phyloP scores from a whole-genome alignment of 768 basidiomycete genomes.

The Suillus clintonianus region DNA sequence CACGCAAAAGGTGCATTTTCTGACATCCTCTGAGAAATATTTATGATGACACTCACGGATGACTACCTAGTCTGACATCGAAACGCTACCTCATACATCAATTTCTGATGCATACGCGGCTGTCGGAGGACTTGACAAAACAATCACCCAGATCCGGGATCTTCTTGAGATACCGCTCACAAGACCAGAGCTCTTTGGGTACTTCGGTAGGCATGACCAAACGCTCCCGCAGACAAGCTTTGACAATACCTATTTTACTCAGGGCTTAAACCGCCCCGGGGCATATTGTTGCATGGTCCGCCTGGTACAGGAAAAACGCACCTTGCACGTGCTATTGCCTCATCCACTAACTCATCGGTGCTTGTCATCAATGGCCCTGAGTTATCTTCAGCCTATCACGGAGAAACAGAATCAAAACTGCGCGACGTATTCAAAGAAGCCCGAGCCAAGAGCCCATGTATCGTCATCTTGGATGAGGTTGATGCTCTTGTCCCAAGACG shows the following conservation, averaged over 20 bases:
- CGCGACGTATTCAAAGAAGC: slow-evolving; percentile 91
- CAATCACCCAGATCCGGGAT: slow-evolving; percentile 84
- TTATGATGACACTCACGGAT: slow-evolving; percentile 16
- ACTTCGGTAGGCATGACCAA: slow-evolving; percentile 55
- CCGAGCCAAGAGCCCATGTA: slow-evolving; percentile 78
- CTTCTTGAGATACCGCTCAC: slow-evolving; percentile 85
- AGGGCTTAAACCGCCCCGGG: slow-evolving; percentile 95
- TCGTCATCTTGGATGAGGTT: slow-evolving; percentile 94
- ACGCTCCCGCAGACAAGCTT: slow-evolving; percentile 14
- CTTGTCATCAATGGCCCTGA: slow-evolving; percentile 95
- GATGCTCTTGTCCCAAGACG: slow-evolving; percentile 91
- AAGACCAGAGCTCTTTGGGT: slow-evolving; percentile 76
- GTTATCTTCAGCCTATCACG: slow-evolving; percentile 93
- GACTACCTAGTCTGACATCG: slow-evolving; percentile 44
- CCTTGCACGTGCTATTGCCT: slow-evolving; percentile 90
- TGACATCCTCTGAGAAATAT: slow-evolving; percentile 9
- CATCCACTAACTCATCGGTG: slow-evolving; percentile 83
- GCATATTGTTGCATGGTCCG: slow-evolving; percentile 92
- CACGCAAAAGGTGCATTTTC: slow-evolving; percentile 35
- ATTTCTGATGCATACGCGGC: slow-evolving; percentile 66
- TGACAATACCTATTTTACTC: neutral
- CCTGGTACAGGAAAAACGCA: slow-evolving; percentile 99
- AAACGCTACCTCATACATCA: slow-evolving; percentile 45
- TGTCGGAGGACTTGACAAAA: slow-evolving; percentile 86
- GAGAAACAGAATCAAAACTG: slow-evolving; percentile 91